Conservation (phyloP, 441 rosid species). For the Iberis amara region DNA sequence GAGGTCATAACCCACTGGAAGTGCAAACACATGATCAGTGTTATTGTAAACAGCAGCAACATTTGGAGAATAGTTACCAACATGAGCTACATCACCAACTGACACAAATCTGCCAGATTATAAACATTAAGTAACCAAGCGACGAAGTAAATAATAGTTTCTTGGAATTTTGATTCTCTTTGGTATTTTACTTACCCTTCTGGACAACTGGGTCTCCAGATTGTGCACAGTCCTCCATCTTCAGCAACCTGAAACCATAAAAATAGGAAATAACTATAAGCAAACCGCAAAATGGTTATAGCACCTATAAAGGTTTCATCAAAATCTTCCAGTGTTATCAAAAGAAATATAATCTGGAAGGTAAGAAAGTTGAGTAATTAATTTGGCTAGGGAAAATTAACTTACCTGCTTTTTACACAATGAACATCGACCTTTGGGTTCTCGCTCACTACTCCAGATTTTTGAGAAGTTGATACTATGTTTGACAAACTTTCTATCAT, state of each 20-base stretch:
- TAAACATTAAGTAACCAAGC: no score
- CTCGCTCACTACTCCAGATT: conserved; percentile 91
- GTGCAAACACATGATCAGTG: conserved; percentile 45
- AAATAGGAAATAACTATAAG: neutral
- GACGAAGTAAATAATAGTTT: no score
- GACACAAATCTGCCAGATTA: conserved; percentile 54
- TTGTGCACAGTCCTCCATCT: conserved; percentile 62
- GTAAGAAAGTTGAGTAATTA: no score
- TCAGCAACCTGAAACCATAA: conserved; percentile 52
- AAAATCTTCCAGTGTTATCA: no score
- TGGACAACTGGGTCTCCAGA: conserved; percentile 92
- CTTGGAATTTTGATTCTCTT: no score
- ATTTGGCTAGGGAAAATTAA: no score
- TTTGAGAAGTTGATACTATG: conserved; percentile 74
- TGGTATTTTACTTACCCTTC: conserved; percentile 49
- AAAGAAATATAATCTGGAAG: no score
- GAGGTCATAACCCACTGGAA: conserved; percentile 87
- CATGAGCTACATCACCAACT: conserved; percentile 82
- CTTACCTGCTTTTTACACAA: conserved; percentile 81
- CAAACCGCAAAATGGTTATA: conserved; percentile 5
- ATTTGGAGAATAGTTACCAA: conserved; percentile 81
- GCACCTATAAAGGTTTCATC: no score
- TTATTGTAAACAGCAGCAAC: conserved; percentile 82
- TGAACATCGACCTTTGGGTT: conserved; percentile 69
- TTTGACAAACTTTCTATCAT: conserved; percentile 57